Evolutionary conservation across 345 rosid genomes (phyloP).

Genomic region (Aquilaria malaccensis): DNA sequence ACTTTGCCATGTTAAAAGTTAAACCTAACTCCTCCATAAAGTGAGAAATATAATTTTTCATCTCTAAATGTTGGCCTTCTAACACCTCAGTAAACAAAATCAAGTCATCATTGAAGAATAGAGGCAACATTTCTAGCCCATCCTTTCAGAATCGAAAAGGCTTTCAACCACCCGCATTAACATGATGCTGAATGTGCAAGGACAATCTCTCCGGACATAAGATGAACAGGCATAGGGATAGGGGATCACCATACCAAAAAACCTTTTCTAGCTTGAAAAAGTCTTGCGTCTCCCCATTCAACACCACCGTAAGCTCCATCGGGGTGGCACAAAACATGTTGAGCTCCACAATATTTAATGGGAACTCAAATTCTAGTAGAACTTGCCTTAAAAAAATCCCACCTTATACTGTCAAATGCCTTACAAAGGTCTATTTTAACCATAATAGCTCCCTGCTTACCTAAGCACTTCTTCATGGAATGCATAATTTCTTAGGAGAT

Average conservation of each 20-base stretch:
- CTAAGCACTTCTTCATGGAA: background rate
- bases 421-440: background rate
- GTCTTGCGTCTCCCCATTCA: background rate
- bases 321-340: background rate
- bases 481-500: background rate
- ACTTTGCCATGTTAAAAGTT: too few relatives aligned
- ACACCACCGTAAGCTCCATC: background rate
- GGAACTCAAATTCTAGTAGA: background rate
- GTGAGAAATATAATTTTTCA: too few relatives aligned
- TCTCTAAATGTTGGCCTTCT: too few relatives aligned
- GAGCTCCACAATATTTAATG: background rate
- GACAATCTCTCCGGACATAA: background rate
- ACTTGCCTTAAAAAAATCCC: background rate
- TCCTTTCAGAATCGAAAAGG: background rate
- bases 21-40: too few relatives aligned
- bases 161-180: background rate
- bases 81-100: background rate
- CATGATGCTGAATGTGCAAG: background rate
- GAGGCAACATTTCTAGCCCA: background rate
- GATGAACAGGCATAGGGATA: constrained; percentile 3
- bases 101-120: constrained; percentile 5
- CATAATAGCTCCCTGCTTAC: background rate
- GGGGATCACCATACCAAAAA: background rate
- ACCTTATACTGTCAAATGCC: background rate
- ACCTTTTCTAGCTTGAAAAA: background rate